Conservation (phyloP, 2,329 filamentous ascomycete genomes). For the Monilinia polystroma region DNA sequence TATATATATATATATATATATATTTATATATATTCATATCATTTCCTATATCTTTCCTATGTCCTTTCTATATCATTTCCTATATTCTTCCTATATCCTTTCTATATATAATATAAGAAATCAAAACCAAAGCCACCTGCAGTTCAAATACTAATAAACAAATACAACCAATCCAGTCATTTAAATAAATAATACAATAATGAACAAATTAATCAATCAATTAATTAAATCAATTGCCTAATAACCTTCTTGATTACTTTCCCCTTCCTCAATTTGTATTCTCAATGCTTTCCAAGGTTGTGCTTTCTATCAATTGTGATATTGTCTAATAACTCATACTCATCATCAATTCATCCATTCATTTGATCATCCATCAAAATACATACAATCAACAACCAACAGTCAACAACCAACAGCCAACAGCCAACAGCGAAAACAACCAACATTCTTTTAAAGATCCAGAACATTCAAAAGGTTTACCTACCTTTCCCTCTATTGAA, state of each 20-base stretch:
- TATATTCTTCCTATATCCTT: neutral
- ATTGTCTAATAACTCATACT: neutral
- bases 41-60: too few species aligned
- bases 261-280: neutral
- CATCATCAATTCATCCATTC: constrained; percentile 1
- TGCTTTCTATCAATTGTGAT: constrained; percentile 2
- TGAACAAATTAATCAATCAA: neutral
- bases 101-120: neutral
- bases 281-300: too few species aligned
- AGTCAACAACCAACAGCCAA: neutral
- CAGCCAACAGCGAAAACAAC: neutral
- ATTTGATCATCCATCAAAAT: neutral
- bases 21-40: too few species aligned
- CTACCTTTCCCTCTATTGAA: neutral
- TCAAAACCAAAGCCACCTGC: neutral
- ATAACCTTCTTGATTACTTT: neutral
- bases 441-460: constrained; percentile 7
- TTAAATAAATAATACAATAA: neutral
- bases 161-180: constrained; percentile 15
- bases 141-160: neutral
- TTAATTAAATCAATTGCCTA: constrained; percentile 5
- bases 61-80: too few species aligned
- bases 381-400: too few species aligned
- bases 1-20: too few species aligned
- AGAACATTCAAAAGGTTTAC: constrained; percentile 3